Evolutionary conservation across 768 basidiomycete genomes (phyloP).

Genomic region (Coprinellus micaceus): DNA sequence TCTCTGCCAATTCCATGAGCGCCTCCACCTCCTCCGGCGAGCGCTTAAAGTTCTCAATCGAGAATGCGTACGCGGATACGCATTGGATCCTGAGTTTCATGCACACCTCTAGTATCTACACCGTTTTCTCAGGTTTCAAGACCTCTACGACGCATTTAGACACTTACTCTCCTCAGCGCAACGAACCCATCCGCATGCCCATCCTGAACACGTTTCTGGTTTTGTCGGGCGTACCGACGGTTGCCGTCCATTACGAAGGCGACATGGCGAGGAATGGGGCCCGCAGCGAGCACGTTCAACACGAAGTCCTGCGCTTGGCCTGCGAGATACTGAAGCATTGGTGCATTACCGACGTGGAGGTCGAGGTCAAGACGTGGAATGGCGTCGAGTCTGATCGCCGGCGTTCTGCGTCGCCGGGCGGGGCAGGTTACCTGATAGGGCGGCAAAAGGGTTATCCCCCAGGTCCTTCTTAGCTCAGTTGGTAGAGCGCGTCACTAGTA

Average conservation of each 20-base stretch:
- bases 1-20: slow-evolving; percentile 82
- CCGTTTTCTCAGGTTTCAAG: no score
- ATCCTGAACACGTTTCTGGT: slow-evolving; percentile 60
- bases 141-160: not conserved
- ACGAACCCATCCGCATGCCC: slow-evolving; percentile 87
- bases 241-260: slow-evolving; percentile 99
- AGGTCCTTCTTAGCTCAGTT: slow-evolving; percentile 51
- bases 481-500: slow-evolving; percentile 58
- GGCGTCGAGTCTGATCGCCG: not conserved
- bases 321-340: not conserved
- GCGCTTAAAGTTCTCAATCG: slow-evolving; percentile 95
- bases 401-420: not conserved
- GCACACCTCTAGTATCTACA: slow-evolving; percentile 82
- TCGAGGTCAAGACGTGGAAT: not conserved
- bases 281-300: slow-evolving; percentile 66
- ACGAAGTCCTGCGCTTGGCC: slow-evolving; percentile 41
- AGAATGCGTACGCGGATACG: slow-evolving; percentile 95
- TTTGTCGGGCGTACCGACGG: slow-evolving; percentile 76
- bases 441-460: not conserved
- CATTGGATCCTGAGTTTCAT: slow-evolving; percentile 73
- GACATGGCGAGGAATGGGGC: slow-evolving; percentile 85
- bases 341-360: not conserved
- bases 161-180: slow-evolving; percentile 70
- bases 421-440: not conserved
- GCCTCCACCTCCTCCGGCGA: slow-evolving; percentile 80